These are phyloP conservation scores for Ogataea dorogensis DNA, from an alignment of 805 yeast genomes.

Conservation along the genomic window DNA sequence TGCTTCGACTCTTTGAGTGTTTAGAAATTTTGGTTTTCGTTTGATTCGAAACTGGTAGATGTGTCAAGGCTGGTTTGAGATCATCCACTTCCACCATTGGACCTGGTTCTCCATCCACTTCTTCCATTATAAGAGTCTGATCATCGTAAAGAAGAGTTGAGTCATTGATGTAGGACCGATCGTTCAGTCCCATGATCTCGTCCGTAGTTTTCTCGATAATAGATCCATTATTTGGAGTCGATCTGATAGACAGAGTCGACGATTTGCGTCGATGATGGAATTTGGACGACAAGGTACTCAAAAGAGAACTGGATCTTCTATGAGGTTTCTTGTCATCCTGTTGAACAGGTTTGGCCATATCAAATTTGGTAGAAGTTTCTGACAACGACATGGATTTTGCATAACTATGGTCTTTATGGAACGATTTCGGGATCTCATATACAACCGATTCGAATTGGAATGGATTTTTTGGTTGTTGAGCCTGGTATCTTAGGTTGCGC, in stretches of 20 bases:
- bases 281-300: conserved; percentile 27
- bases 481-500: conserved; percentile 18
- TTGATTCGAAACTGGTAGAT: conserved; percentile 2
- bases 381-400: conserved; percentile 19
- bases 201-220: conserved; percentile 30
- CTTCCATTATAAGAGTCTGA: conserved; percentile 28
- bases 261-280: conserved; percentile 28
- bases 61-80: conserved; percentile 9
- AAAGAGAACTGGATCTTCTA: conserved; percentile 25
- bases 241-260: conserved; percentile 20
- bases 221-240: conserved; percentile 21
- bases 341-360: conserved; percentile 4
- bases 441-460: conserved; percentile 34
- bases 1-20: conserved; percentile 18
- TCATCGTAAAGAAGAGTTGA: conserved; percentile 28
- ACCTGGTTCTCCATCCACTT: conserved; percentile 34
- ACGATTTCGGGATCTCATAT: conserved; percentile 34
- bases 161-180: conserved; percentile 17
- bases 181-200: conserved; percentile 25
- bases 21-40: background rate
- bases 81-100: conserved; percentile 30
- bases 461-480: conserved; percentile 24
- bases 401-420: conserved; percentile 24
- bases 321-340: conserved; percentile 15
- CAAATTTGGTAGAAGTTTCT: conserved; percentile 11